Evolutionary conservation across 106 monocot genomes (phyloP).

Genomic region (Allium fistulosum): DNA sequence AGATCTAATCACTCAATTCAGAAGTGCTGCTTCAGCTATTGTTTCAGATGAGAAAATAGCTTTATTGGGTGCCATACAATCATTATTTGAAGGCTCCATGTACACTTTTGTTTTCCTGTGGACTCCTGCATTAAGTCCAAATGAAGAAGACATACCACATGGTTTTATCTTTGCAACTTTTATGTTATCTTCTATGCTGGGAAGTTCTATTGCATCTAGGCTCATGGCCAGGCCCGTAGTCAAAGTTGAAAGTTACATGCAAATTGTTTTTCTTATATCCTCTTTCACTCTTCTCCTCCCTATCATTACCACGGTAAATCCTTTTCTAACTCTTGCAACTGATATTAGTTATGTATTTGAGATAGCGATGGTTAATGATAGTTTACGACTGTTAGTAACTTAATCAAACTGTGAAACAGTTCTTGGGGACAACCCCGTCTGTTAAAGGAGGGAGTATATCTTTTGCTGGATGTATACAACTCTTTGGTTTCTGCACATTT

Average conservation of each 20-base stretch:
- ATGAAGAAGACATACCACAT: constrained; percentile 94
- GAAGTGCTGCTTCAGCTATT: constrained; percentile 78
- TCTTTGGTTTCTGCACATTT: constrained; percentile 89
- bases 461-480: constrained; percentile 62
- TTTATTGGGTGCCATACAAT: constrained; percentile 95
- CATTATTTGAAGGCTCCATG: constrained; percentile 96
- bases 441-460: constrained; percentile 64
- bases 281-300: constrained; percentile 80
- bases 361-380: background rate
- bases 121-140: constrained; percentile 96
- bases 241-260: constrained; percentile 98
- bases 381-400: background rate
- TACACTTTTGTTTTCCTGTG: constrained; percentile 96
- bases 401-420: constrained; percentile 21
- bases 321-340: background rate
- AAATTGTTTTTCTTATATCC: constrained; percentile 74
- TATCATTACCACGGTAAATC: constrained; percentile 57
- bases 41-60: constrained; percentile 94
- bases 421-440: constrained; percentile 37
- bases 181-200: constrained; percentile 98
- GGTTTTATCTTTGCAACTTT: constrained; percentile 98
- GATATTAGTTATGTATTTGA: no score
- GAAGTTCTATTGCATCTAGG: constrained; percentile 87
- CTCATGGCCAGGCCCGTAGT: constrained; percentile 59
- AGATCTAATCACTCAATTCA: constrained; percentile 76